phyloP scores from a whole-genome alignment of 2,329 filamentous ascomycete species.

The Phialemoniopsis sp. region DNA sequence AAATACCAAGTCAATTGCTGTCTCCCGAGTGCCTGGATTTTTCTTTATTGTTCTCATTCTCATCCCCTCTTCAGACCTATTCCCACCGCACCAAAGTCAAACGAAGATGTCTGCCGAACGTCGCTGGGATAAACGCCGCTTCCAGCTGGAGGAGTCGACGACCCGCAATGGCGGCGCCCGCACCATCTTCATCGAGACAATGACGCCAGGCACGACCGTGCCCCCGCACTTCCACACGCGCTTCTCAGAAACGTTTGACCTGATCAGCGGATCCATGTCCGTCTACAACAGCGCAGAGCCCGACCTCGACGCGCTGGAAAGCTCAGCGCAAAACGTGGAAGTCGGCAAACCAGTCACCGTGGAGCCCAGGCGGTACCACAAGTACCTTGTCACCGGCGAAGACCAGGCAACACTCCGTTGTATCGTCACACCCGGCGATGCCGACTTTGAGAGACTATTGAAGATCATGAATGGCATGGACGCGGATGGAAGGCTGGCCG shows the following conservation, averaged over 20 bases:
- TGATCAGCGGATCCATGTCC: constrained; percentile 10
- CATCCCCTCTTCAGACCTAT: too few relatives aligned
- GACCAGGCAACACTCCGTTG: constrained; percentile 3
- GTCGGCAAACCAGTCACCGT: constrained; percentile 2
- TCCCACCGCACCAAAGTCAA: too few relatives aligned
- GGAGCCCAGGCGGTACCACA: constrained; percentile 6
- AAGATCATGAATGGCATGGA: constrained; percentile 10
- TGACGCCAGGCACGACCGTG: constrained; percentile 11
- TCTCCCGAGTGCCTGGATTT: too few relatives aligned
- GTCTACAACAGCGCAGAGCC: constrained; percentile 5
- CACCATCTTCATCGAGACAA: constrained; percentile 11
- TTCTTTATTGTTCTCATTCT: too few relatives aligned
- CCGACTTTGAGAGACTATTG: constrained; percentile 11
- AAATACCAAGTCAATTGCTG: too few relatives aligned
- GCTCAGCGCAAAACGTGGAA: not conserved
- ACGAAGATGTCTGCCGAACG: constrained; percentile 9
- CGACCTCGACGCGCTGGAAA: constrained; percentile 4
- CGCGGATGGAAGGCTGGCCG: constrained; percentile 8
- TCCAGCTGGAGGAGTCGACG: constrained; percentile 10
- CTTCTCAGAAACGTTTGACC: constrained; percentile 11
- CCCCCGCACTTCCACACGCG: constrained; percentile 10
- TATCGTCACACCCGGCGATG: constrained; percentile 7
- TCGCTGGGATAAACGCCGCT: constrained; percentile 9
- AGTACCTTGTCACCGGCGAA: constrained; percentile 7
- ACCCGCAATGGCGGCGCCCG: constrained; percentile 10